Percentiles rank a stretch among this genome's conserved stretches.
These are phyloP conservation scores for Lolium rigidum DNA, from an alignment of 176 grass and related monocot genomes.

Conservation along the genomic window DNA sequence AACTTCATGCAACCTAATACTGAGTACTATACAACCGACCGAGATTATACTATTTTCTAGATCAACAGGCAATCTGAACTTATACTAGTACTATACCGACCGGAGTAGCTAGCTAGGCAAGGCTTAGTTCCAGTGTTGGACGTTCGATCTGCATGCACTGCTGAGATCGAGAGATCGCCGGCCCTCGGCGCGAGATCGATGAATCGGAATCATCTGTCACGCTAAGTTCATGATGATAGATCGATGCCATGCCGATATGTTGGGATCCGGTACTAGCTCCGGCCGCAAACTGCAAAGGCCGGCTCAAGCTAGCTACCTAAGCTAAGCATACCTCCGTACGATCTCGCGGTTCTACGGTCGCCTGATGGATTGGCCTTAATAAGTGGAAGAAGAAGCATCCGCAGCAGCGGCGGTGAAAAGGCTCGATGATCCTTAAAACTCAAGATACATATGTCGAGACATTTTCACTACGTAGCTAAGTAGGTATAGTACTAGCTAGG, in stretches of 20 bases:
- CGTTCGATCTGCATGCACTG: not conserved
- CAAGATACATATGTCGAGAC: slow-evolving; percentile 36
- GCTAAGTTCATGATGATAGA: not conserved
- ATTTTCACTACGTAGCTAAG: not conserved
- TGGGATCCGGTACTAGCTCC: not conserved
- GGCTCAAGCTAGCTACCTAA: not conserved
- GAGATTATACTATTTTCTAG: too few species aligned
- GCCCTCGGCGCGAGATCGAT: not conserved
- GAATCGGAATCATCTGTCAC: slow-evolving; percentile 25
- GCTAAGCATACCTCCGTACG: slow-evolving; percentile 42
- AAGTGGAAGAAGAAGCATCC: too few species aligned
- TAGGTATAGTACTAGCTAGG: not conserved
- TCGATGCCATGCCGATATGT: slow-evolving; percentile 17
- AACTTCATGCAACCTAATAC: too few species aligned
- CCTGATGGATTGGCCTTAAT: too few species aligned
- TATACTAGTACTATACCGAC: too few species aligned
- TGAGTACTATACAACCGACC: too few species aligned
- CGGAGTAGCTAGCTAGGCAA: too few species aligned
- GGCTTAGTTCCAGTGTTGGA: not conserved
- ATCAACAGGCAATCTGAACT: too few species aligned
- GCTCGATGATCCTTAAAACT: not conserved
- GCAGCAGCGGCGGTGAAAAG: not conserved
- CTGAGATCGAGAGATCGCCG: slow-evolving; percentile 15
- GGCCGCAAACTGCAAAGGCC: not conserved
- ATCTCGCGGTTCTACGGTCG: slow-evolving; percentile 12